Evolutionary conservation across 352 stramenopile genomes (phyloP).

Genomic region (Globisporangium paroecandrum): DNA sequence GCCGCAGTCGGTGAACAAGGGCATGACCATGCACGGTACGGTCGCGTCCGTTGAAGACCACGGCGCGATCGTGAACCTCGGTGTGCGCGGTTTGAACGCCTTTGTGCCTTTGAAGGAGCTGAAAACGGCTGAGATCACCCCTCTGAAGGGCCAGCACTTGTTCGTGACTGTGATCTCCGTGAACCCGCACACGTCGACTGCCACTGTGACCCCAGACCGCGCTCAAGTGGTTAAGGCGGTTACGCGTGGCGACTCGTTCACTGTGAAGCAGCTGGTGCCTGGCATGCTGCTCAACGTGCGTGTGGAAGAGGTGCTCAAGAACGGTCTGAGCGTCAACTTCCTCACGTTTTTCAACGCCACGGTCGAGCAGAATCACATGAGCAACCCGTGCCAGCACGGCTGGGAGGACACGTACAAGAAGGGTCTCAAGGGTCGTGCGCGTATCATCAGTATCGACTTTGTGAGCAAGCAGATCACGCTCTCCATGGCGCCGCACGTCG

Average conservation of each 20-base stretch:
- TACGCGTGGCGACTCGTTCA: slow-evolving; percentile 81
- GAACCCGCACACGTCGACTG: slow-evolving; percentile 76
- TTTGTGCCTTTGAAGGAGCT: slow-evolving; percentile 83
- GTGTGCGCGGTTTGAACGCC: slow-evolving; percentile 66
- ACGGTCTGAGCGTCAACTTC: slow-evolving; percentile 86
- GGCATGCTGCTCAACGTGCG: slow-evolving; percentile 92
- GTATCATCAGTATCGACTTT: slow-evolving; percentile 81
- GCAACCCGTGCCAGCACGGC: slow-evolving; percentile 64
- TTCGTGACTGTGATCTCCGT: slow-evolving; percentile 67
- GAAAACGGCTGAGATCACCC: slow-evolving; percentile 22
- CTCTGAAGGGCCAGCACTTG: slow-evolving; percentile 60
- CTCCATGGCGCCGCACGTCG: slow-evolving; percentile 86
- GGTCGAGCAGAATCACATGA: slow-evolving; percentile 90
- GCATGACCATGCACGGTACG: slow-evolving; percentile 77
- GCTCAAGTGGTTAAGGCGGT: slow-evolving; percentile 70
- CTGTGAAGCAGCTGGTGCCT: slow-evolving; percentile 85
- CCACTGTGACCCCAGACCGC: slow-evolving; percentile 64
- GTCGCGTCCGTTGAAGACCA: slow-evolving; percentile 93
- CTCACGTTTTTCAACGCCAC: slow-evolving; percentile 86
- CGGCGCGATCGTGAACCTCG: slow-evolving; percentile 91
- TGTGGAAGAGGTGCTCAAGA: slow-evolving; percentile 87
- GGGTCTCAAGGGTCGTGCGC: slow-evolving; percentile 79
- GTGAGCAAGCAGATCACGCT: slow-evolving; percentile 73
- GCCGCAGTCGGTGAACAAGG: slow-evolving; percentile 58
- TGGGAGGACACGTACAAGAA: slow-evolving; percentile 80